phyloP scores from a whole-genome alignment of 2,329 filamentous ascomycete species.

The Aphanoascus verrucosus region DNA sequence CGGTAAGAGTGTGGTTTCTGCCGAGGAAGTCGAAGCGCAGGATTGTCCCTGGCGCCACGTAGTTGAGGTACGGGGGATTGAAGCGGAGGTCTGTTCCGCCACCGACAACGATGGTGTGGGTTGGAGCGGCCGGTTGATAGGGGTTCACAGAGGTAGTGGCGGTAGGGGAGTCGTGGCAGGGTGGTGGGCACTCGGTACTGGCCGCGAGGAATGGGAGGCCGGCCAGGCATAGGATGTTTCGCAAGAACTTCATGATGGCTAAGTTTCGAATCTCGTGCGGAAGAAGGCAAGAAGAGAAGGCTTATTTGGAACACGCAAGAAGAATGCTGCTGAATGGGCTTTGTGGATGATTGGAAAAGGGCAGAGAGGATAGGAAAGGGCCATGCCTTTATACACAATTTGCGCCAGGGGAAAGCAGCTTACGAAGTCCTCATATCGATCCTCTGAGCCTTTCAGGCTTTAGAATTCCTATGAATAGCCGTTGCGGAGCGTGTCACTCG shows the following conservation, averaged over 20 bases:
- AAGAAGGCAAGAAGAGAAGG: not conserved
- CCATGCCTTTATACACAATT: not conserved
- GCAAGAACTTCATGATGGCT: not conserved
- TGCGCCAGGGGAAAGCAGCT: not conserved
- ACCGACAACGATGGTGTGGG: conserved; percentile 55
- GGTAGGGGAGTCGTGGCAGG: not conserved
- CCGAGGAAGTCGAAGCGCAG: conserved; percentile 62
- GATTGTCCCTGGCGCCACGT: conserved; percentile 55
- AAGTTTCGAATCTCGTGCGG: not conserved
- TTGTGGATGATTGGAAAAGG: not conserved
- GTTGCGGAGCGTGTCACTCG: too few relatives aligned
- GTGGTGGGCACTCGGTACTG: not conserved
- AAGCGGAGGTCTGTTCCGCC: conserved; percentile 47
- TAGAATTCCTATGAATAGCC: too few relatives aligned
- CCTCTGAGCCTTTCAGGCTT: too few relatives aligned
- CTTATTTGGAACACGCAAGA: not conserved
- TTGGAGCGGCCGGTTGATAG: not conserved
- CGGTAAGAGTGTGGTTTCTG: conserved; percentile 64
- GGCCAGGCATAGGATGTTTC: not conserved
- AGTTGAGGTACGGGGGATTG: conserved; percentile 47
- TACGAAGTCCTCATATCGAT: not conserved
- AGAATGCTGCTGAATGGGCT: not conserved
- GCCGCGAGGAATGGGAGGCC: not conserved
- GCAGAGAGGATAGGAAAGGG: not conserved
- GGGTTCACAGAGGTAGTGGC: not conserved